A percentile compares a stretch with the other conserved stretches of the same genome.
Conservation (phyloP, 2,329 filamentous ascomycete species). For the Amylocarpus encephaloides region DNA sequence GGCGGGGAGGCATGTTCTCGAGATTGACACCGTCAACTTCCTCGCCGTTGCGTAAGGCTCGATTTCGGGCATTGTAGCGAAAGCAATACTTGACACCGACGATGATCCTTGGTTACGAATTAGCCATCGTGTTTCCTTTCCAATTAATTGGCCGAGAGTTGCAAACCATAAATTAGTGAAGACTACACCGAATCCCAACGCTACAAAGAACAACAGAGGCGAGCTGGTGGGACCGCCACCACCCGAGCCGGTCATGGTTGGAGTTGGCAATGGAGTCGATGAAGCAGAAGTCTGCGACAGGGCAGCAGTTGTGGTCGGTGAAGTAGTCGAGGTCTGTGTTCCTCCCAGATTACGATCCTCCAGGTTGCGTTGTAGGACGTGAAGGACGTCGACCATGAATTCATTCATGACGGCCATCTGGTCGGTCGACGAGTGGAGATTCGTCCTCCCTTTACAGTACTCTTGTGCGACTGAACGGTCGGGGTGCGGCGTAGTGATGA, state of each 20-base stretch:
- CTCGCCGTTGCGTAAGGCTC: slow-evolving; percentile 67
- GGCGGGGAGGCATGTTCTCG: slow-evolving; percentile 69
- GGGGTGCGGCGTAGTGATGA: slow-evolving; percentile 4
- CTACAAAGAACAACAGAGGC: slow-evolving; percentile 85
- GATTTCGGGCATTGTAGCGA: slow-evolving; percentile 91
- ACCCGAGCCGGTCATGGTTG: slow-evolving; percentile 22
- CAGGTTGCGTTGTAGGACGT: slow-evolving; percentile 21
- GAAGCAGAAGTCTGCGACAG: slow-evolving; percentile 4
- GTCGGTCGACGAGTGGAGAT: background rate
- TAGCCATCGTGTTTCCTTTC: slow-evolving; percentile 15
- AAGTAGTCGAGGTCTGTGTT: slow-evolving; percentile 12
- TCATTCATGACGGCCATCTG: slow-evolving; percentile 25
- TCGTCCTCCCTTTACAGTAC: background rate
- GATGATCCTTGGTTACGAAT: slow-evolving; percentile 70
- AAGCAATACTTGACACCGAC: slow-evolving; percentile 99
- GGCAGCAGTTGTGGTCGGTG: slow-evolving; percentile 6
- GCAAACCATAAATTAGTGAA: slow-evolving; percentile 97
- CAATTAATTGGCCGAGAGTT: slow-evolving; percentile 3
- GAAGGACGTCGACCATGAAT: slow-evolving; percentile 24
- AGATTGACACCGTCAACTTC: slow-evolving; percentile 87
- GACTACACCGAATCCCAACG: slow-evolving; percentile 92
- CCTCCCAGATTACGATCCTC: slow-evolving; percentile 12
- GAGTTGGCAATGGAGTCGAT: slow-evolving; percentile 21
- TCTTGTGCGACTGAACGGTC: background rate
- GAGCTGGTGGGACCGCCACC: slow-evolving; percentile 53